Base-by-base conservation (phyloP, 495 filamentous ascomycete genomes). In the Annulohypoxylon stygium region DNA sequence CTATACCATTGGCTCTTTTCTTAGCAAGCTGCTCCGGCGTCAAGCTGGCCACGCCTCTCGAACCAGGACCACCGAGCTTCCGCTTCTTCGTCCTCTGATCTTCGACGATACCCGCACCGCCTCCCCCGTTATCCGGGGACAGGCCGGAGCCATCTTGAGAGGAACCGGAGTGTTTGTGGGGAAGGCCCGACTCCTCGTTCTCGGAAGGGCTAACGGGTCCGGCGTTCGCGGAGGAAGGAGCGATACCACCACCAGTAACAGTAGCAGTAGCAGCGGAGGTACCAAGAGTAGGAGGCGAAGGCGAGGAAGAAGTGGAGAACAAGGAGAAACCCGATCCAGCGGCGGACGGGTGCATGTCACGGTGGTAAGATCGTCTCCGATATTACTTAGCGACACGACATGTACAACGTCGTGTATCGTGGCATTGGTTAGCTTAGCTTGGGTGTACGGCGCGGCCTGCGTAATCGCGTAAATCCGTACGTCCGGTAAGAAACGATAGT, bases 1-100 rank as follows among this genome's bases (percentile, higher is more conserved):
- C 26, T 14, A 54, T 75, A 85, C 83, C 93, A 79, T 94, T 94
- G 64, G 92, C 92, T 69, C 93, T 87, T 79, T 96, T 96, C 83
- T 90, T 90, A 1, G 86, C 88, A 66, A 92, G 79, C 78, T 92
- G 90, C 60, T 91, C 89, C 12, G 90, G 90, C 4, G 89, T 92
- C 70, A 92, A 83, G 73, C 90, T 91, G 58, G 90, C 89, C 16
- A 92, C 90, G 11, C 90, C 90, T 61, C 90, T 85, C 16, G 86
- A 81, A 12, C 80, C 79, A 7, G 80, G 74, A 7, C 73, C 80
- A 4, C 73, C 80, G 3, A 78, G 77, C 54, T 80, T 82, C 36
- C 79, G 75, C 73, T 78, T 82, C 73, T 83, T 83, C 12, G 71
- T 77, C 48, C 70, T 61, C 54, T 75, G 77, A 20, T 79, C 77